Conservation (phyloP, 2,329 filamentous ascomycete species). For the Claviceps sp. region DNA sequence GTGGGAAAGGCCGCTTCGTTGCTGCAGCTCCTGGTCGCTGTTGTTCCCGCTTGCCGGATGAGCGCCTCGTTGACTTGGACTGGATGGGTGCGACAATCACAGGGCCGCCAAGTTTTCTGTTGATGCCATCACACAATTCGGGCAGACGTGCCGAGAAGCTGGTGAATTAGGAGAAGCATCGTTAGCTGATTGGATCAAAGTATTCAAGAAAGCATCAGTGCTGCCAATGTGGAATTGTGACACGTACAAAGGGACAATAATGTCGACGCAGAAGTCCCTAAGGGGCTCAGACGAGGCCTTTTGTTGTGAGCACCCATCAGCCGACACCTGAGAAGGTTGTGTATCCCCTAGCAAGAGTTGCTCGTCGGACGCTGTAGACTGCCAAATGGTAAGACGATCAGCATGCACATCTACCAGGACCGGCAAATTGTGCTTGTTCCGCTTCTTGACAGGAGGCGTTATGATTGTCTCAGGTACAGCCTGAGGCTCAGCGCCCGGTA, state of each 20-base stretch:
- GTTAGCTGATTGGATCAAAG: too few species aligned
- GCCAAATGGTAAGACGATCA: constrained; percentile 73
- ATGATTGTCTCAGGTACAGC: constrained; percentile 15
- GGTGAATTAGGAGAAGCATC: not conserved
- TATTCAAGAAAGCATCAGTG: too few species aligned
- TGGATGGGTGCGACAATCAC: constrained; percentile 43
- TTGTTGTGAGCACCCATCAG: constrained; percentile 24
- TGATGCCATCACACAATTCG: constrained; percentile 54
- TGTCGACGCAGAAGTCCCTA: constrained; percentile 65
- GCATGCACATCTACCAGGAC: constrained; percentile 59
- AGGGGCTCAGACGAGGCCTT: constrained; percentile 46
- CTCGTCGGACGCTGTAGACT: constrained; percentile 56
- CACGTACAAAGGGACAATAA: constrained; percentile 64
- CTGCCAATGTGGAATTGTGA: too few species aligned
- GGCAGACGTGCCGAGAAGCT: constrained; percentile 68
- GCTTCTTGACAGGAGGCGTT: constrained; percentile 33
- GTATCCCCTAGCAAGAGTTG: constrained; percentile 36
- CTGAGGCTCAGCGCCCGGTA: constrained; percentile 23
- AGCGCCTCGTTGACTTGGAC: constrained; percentile 32
- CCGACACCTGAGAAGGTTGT: constrained; percentile 21
- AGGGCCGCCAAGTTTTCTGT: constrained; percentile 64
- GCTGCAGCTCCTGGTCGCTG: constrained; percentile 39
- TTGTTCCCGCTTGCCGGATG: constrained; percentile 28
- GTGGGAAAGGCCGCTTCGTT: constrained; percentile 31
- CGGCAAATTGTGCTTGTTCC: constrained; percentile 48